Percentiles rank a stretch among this genome's conserved stretches.
These are phyloP conservation scores for Fusarium sp. DNA, from an alignment of 2,329 filamentous ascomycete genomes.

Conservation along the genomic window DNA sequence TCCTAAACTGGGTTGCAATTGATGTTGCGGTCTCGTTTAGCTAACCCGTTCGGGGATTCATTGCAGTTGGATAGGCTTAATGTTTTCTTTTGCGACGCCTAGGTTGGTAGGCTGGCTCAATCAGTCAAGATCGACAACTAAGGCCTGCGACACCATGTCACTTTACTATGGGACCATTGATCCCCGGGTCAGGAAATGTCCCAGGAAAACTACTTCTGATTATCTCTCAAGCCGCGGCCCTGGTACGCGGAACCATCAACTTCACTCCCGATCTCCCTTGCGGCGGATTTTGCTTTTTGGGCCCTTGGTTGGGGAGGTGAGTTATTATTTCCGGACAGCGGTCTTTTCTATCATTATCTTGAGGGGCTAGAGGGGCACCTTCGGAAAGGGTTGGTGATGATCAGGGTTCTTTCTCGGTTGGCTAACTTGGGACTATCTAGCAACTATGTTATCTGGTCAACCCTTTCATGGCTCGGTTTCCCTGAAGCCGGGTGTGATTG, in stretches of 20 bases:
- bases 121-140: neutral
- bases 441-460: neutral
- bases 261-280: neutral
- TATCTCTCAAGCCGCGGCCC: neutral
- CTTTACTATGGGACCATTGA: neutral
- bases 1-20: neutral
- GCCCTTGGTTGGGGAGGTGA: neutral
- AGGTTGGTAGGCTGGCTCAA: neutral
- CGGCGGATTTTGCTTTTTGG: neutral
- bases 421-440: neutral
- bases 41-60: neutral
- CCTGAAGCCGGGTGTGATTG: neutral
- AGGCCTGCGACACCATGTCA: neutral
- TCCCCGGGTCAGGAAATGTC: neutral
- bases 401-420: neutral
- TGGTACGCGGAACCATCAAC: neutral
- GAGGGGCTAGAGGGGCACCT: neutral
- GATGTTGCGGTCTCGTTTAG: neutral
- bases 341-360: neutral
- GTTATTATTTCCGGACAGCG: neutral
- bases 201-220: neutral
- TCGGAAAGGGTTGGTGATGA: neutral
- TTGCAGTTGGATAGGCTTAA: slow-evolving; percentile 3
- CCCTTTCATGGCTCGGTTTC: neutral
- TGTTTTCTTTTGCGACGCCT: slow-evolving; percentile 7